Base-by-base conservation (phyloP, 768 basidiomycete genomes). In the Tubosaeta sp. region DNA sequence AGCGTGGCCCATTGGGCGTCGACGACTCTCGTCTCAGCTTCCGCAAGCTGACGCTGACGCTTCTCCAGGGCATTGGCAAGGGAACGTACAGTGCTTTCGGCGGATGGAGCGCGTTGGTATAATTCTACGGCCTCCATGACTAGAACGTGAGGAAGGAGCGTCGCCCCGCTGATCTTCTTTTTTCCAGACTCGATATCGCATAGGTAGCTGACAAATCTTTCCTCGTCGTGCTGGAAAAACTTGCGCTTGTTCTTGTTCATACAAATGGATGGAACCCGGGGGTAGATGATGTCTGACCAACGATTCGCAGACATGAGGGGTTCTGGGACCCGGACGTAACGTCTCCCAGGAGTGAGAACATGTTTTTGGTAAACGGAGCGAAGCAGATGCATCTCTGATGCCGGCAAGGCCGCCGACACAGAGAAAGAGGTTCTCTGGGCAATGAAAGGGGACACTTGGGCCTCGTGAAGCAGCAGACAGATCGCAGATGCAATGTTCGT, bases 1-100 rank as follows among this genome's bases (percentile, higher is more conserved):
- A 88, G 71, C 0, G 82, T 71, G 50, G 76, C 74, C 87, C 86
- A 89, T 66, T 89, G 87, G 0, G 75, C 79, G 55, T 88, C 79
- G 6, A 80, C 61, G 25, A 86, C 79, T 27, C 76, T 71, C 16
- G 67, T 32, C 55, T 75, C 63, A 16, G 68, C 66, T 38, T 69
- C 71, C 2, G 64, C 70, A 4, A 73, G 50, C 22, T 64, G 60
- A 51, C 64, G 60, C 57, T 59, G 63, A 33, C 67, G 52, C 41
- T 71, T 65, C n/a, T 46, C 43, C 19, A 71, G 16, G 19, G 54
- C 62, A 10, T 62, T 6, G 8, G 16, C 3, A 1, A 59, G 17
- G 13, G 32, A 29, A n/a, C 59, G 39, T 42, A 51, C 50, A 17
- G 31, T 6, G 9, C 5, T 32, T 19, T 14, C 22, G 1, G 17